Conservation (phyloP, 75 land plant species). For the Larix kaempferi region DNA sequence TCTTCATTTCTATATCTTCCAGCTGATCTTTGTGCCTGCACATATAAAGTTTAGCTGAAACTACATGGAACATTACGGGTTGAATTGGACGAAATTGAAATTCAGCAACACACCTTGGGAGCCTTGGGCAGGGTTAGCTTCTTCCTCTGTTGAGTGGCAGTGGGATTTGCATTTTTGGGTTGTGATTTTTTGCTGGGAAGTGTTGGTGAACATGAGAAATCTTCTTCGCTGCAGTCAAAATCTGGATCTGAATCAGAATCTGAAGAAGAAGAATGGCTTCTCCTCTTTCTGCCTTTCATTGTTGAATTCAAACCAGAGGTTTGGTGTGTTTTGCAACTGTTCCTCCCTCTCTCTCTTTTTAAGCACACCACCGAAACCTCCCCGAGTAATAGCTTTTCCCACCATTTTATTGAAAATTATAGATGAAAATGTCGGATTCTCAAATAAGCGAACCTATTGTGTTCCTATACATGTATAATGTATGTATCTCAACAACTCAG, state of each 20-base stretch:
- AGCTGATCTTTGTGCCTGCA: background rate
- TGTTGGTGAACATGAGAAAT: conserved; percentile 2
- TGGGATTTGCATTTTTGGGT: background rate
- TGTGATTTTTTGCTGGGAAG: background rate
- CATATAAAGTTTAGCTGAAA: background rate
- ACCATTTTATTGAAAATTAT: background rate
- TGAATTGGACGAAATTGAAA: background rate
- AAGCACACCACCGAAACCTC: background rate
- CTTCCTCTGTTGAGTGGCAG: background rate
- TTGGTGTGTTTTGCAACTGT: background rate
- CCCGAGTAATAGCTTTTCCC: background rate
- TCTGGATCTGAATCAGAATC: background rate
- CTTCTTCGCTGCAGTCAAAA: background rate
- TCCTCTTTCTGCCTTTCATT: background rate
- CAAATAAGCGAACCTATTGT: no score
- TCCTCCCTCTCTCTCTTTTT: background rate
- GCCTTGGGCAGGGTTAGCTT: conserved; percentile 8
- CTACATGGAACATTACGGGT: background rate
- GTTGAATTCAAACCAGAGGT: background rate
- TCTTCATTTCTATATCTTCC: background rate
- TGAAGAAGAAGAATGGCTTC: background rate
- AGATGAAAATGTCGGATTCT: no score
- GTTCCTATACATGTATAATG: no score
- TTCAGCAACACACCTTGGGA: no score
- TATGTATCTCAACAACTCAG: no score